Conservation (phyloP, 2,329 filamentous ascomycete genomes). For the Trichoderma lentiforme region DNA sequence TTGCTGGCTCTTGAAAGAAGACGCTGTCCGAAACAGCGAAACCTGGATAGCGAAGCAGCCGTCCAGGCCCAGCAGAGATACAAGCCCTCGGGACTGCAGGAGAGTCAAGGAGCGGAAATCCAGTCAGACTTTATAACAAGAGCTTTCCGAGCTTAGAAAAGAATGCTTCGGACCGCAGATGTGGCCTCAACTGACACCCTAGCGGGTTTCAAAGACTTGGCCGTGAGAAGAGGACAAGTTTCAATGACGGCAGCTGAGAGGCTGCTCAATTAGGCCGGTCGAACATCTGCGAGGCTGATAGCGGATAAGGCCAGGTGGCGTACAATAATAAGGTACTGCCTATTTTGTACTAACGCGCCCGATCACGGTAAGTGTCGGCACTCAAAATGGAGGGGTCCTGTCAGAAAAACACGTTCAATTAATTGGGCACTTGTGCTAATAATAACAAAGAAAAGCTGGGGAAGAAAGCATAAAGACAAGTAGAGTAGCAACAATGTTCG, state of each 20-base stretch:
- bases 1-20: neutral
- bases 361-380: constrained; percentile 17
- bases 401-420: neutral
- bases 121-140: constrained; percentile 6
- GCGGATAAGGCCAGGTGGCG: constrained; percentile 16
- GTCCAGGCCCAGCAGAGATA: constrained; percentile 3
- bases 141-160: constrained; percentile 16
- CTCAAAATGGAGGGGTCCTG: neutral
- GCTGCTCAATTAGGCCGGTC: neutral
- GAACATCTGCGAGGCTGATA: constrained; percentile 19
- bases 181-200: constrained; percentile 33
- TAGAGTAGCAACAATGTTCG: neutral
- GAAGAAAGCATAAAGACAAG: neutral
- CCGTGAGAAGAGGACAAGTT: constrained; percentile 37
- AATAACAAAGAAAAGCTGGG: neutral
- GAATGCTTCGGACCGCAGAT: constrained; percentile 29
- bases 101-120: neutral
- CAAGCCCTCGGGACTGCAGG: neutral
- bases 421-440: neutral
- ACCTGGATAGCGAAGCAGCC: constrained; percentile 1
- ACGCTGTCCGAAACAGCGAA: constrained; percentile 20
- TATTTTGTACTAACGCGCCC: constrained; percentile 7
- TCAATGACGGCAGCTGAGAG: constrained; percentile 22
- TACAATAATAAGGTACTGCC: neutral
- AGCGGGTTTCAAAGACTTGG: constrained; percentile 13